Evolutionary conservation across 2,329 filamentous ascomycete species (phyloP).

Genomic region (Monosporascus sp.): DNA sequence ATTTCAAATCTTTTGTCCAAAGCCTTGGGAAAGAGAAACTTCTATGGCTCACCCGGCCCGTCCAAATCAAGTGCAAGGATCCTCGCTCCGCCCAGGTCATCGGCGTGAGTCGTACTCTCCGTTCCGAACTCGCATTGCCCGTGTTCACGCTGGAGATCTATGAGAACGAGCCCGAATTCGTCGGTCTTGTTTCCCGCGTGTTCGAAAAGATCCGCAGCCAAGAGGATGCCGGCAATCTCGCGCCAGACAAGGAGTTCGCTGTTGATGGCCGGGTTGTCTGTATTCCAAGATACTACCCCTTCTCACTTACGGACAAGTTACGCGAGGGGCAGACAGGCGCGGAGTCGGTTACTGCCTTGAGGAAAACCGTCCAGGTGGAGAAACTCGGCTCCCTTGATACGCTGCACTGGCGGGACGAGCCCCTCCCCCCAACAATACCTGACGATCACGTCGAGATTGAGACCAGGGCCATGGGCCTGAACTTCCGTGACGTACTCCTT

Average conservation of each 20-base stretch:
- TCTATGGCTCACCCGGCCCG: slow-evolving; percentile 28
- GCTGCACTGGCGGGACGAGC: slow-evolving; percentile 13
- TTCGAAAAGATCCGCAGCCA: slow-evolving; percentile 17
- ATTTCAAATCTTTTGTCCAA: slow-evolving; percentile 10
- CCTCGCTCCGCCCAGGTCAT: slow-evolving; percentile 24
- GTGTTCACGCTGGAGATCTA: slow-evolving; percentile 28
- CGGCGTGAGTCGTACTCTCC: slow-evolving; percentile 25
- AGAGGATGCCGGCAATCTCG: slow-evolving; percentile 14
- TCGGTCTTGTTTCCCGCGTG: slow-evolving; percentile 11
- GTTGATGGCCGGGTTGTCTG: slow-evolving; percentile 20
- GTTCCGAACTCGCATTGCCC: slow-evolving; percentile 23
- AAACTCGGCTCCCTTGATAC: slow-evolving; percentile 14
- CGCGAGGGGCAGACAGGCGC: neutral
- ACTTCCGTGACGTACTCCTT: slow-evolving; percentile 15
- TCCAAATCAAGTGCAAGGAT: slow-evolving; percentile 22
- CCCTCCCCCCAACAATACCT: neutral
- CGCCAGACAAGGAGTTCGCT: slow-evolving; percentile 28
- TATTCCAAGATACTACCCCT: slow-evolving; percentile 23
- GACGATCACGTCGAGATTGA: slow-evolving; percentile 12
- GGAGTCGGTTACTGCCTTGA: slow-evolving; percentile 4
- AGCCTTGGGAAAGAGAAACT: slow-evolving; percentile 11
- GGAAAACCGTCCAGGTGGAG: slow-evolving; percentile 8
- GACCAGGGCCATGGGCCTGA: slow-evolving; percentile 12
- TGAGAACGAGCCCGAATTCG: slow-evolving; percentile 7
- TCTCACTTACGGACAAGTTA: slow-evolving; percentile 18